phyloP scores from a whole-genome alignment of 78 protist species.

The Protostelium mycophagum region DNA sequence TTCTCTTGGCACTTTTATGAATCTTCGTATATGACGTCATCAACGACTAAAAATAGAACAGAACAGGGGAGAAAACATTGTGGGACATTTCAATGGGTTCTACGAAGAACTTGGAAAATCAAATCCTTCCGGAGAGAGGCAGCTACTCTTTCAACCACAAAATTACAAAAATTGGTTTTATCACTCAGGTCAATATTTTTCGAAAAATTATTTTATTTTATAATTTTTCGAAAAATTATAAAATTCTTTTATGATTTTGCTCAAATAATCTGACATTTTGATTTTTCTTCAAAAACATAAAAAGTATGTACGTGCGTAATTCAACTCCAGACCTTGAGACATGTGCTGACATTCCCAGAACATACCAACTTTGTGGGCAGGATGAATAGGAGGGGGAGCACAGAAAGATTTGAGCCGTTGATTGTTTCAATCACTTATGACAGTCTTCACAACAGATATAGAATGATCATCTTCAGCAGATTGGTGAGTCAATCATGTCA shows the following conservation, averaged over 20 bases:
- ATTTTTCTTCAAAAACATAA: too few species aligned
- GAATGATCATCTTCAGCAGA: neutral
- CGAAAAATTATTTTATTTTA: too few species aligned
- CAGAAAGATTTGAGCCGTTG: neutral
- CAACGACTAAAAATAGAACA: too few species aligned
- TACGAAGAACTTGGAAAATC: neutral
- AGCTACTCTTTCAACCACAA: neutral
- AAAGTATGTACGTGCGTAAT: too few species aligned
- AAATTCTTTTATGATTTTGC: too few species aligned
- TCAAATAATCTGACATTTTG: too few species aligned
- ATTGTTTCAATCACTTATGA: neutral
- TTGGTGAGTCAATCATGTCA: too few species aligned
- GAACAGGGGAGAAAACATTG: neutral
- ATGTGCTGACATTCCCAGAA: neutral
- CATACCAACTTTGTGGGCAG: neutral
- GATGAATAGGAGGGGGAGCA: neutral
- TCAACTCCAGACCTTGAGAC: too few species aligned
- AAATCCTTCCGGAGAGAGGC: neutral
- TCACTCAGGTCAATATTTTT: neutral
- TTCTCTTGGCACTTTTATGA: too few species aligned
- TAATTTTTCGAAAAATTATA: too few species aligned
- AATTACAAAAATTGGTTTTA: neutral
- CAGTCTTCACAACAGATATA: neutral
- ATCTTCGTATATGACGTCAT: too few species aligned
- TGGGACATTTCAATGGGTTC: neutral